A percentile compares a stretch with the other conserved stretches of the same genome.
Conservation (phyloP, 2,329 filamentous ascomycete genomes). For the Colletotrichum falcatum region DNA sequence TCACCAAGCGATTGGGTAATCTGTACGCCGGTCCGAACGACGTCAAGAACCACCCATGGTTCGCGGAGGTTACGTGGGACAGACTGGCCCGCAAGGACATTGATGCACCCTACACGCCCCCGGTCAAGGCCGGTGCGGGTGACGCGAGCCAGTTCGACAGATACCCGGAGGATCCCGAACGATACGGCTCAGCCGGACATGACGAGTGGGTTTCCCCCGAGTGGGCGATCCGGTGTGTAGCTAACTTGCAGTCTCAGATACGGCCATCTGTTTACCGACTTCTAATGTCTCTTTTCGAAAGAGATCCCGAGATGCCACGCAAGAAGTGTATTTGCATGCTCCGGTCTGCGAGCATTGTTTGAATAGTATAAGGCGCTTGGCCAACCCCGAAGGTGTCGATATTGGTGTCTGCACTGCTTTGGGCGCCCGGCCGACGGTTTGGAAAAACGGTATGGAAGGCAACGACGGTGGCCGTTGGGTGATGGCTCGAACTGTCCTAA, state of each 20-base stretch:
- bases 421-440: conserved; percentile 36
- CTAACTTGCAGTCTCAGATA: conserved; percentile 61
- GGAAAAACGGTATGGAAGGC: conserved; percentile 36
- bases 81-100: conserved; percentile 94
- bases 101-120: conserved; percentile 96
- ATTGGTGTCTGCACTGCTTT: conserved; percentile 36
- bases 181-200: conserved; percentile 81
- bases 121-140: conserved; percentile 91
- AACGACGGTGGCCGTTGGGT: conserved; percentile 15
- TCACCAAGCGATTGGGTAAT: conserved; percentile 96
- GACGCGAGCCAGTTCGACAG: conserved; percentile 98
- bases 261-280: conserved; percentile 81
- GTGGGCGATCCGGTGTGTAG: neutral
- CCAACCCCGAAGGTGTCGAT: conserved; percentile 17
- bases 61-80: conserved; percentile 98
- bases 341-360: conserved; percentile 17
- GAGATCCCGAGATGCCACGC: neutral
- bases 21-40: conserved; percentile 90
- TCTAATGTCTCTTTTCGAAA: conserved; percentile 59
- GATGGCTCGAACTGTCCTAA: conserved; percentile 28
- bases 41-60: conserved; percentile 97
- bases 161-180: conserved; percentile 96
- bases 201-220: conserved; percentile 79
- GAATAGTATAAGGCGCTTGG: conserved; percentile 31
- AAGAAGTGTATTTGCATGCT: conserved; percentile 7